Evolutionary conservation across 2,329 filamentous ascomycete species (phyloP).

Genomic region (Diplocarpon rosae): DNA sequence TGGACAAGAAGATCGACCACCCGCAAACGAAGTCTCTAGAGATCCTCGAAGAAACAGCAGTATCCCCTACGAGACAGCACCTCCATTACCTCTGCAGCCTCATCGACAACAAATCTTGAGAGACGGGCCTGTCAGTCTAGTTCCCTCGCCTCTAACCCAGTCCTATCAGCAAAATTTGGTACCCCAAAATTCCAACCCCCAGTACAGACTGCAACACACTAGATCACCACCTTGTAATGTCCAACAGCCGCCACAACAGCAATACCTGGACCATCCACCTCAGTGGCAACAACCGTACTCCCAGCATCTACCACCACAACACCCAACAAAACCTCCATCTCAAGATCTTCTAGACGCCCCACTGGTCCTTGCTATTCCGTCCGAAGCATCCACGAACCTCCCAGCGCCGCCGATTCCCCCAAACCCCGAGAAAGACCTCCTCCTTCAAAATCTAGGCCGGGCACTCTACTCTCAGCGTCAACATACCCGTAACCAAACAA

Average conservation of each 20-base stretch:
- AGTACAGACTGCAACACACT: conserved; percentile 11
- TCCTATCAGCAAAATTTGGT: conserved; percentile 16
- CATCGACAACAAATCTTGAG: conserved; percentile 15
- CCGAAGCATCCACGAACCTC: conserved; percentile 33
- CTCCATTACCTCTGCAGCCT: conserved; percentile 25
- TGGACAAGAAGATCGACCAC: conserved; percentile 14
- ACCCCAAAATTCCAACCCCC: conserved; percentile 9
- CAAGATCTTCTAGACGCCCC: conserved; percentile 44
- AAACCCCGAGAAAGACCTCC: conserved; percentile 88
- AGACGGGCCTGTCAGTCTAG: conserved; percentile 23
- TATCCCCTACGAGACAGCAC: conserved; percentile 23
- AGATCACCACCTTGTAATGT: conserved; percentile 14
- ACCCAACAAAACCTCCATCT: conserved; percentile 27
- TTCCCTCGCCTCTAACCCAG: conserved; percentile 19
- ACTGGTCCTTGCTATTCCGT: conserved; percentile 39
- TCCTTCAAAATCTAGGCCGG: conserved; percentile 65
- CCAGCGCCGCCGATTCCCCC: conserved; percentile 80
- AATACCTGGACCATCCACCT: conserved; percentile 13
- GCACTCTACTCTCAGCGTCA: conserved; percentile 59
- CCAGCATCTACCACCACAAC: conserved; percentile 25
- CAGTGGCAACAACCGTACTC: conserved; percentile 23
- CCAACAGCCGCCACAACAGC: conserved; percentile 15
- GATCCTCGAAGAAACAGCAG: conserved; percentile 26
- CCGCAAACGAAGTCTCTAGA: conserved; percentile 7
- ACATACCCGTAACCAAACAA: conserved; percentile 59